Percentiles rank a stretch among this genome's conserved stretches.
phyloP scores from a whole-genome alignment of 495 filamentous ascomycete species.

The Parachaetomium inaequale region DNA sequence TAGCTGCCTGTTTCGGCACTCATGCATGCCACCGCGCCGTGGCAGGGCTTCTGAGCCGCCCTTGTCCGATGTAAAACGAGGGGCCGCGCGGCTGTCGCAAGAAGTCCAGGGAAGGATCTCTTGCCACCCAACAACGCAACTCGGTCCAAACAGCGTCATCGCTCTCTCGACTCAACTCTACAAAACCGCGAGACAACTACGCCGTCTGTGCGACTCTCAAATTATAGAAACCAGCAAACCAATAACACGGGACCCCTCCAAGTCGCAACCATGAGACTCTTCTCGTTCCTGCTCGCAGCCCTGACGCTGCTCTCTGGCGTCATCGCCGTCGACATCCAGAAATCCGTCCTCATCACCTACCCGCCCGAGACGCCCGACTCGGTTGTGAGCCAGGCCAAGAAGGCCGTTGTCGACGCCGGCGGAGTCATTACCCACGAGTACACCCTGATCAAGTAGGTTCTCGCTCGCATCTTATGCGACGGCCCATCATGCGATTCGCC shows the following conservation, averaged over 20 bases:
- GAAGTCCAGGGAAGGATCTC: conserved; percentile 12
- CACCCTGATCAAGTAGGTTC: conserved; percentile 54
- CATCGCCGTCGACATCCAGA: conserved; percentile 53
- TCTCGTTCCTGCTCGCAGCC: conserved; percentile 51
- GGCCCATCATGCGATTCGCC: neutral
- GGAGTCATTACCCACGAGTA: conserved; percentile 56
- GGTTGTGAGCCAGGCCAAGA: conserved; percentile 65
- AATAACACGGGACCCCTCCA: neutral
- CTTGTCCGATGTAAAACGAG: conserved; percentile 10
- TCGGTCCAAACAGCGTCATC: neutral
- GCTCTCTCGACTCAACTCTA: neutral
- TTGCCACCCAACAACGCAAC: conserved; percentile 10
- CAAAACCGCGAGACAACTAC: neutral
- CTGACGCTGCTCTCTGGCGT: conserved; percentile 54
- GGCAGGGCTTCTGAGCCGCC: neutral
- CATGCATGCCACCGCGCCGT: neutral
- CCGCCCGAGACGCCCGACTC: conserved; percentile 66
- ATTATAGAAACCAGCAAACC: neutral
- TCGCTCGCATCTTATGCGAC: neutral
- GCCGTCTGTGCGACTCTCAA: neutral
- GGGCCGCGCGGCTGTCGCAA: conserved; percentile 12
- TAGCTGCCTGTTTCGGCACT: conserved; percentile 12
- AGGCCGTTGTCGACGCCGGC: conserved; percentile 64
- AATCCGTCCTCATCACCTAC: conserved; percentile 76
- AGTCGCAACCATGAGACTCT: conserved; percentile 55